These are phyloP conservation scores for Metschnikowia hibisci DNA, from an alignment of 805 yeast genomes.

Conservation along the genomic window DNA sequence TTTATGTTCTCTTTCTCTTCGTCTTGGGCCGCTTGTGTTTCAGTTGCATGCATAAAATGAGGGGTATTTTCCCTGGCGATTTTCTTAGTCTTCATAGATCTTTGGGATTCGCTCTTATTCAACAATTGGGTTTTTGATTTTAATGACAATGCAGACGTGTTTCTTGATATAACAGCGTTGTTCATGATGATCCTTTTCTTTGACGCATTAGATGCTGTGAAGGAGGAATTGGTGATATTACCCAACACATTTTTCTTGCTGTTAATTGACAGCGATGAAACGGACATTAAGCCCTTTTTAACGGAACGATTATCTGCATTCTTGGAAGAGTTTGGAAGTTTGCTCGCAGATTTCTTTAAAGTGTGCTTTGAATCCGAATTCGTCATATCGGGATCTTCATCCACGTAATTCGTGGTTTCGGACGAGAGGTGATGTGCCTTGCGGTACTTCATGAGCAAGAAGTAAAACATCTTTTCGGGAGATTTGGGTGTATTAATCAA, in stretches of 20 bases:
- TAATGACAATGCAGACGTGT: slow-evolving; percentile 18
- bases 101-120: slow-evolving; percentile 11
- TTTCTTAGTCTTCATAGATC: slow-evolving; percentile 11
- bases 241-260: slow-evolving; percentile 23
- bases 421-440: slow-evolving; percentile 49
- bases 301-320: slow-evolving; percentile 12
- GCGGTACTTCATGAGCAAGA: slow-evolving; percentile 67
- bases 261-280: slow-evolving; percentile 22
- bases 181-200: slow-evolving; percentile 30
- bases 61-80: slow-evolving; percentile 16
- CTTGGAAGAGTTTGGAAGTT: slow-evolving; percentile 37
- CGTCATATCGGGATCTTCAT: slow-evolving; percentile 24
- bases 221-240: slow-evolving; percentile 33
- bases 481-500: slow-evolving; percentile 55
- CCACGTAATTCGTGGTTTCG: slow-evolving; percentile 20
- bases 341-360: slow-evolving; percentile 35
- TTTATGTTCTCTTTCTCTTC: slow-evolving; percentile 15
- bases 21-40: slow-evolving; percentile 12
- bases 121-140: slow-evolving; percentile 7
- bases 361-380: slow-evolving; percentile 24
- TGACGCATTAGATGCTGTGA: slow-evolving; percentile 38
- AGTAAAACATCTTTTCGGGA: slow-evolving; percentile 79
- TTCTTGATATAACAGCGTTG: slow-evolving; percentile 23
- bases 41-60: slow-evolving; percentile 17
- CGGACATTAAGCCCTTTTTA: slow-evolving; percentile 22